Evolutionary conservation across 768 basidiomycete genomes (phyloP).

Genomic region (Rhodosporidiobolus sp.): DNA sequence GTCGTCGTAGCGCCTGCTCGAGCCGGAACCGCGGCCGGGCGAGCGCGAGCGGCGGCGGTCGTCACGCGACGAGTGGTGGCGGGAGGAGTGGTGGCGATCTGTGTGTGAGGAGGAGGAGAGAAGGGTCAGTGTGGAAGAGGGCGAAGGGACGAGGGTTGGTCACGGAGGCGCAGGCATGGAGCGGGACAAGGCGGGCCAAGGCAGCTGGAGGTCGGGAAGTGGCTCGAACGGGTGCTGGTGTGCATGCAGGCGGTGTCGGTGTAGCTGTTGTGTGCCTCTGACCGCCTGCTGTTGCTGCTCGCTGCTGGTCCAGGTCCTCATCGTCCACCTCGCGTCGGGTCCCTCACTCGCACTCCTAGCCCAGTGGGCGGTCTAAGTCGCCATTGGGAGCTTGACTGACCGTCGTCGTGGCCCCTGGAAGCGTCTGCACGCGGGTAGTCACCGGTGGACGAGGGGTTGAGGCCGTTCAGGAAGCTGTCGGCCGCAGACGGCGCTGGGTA

Average conservation of each 20-base stretch:
- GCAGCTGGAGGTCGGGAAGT: too few species aligned
- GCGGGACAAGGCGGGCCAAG: too few species aligned
- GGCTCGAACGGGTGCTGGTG: too few species aligned
- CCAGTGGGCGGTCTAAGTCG: too few species aligned
- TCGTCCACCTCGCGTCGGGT: not conserved
- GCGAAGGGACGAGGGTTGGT: not conserved
- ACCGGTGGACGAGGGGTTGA: not conserved
- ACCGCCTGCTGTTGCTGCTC: too few species aligned
- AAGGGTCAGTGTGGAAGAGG: not conserved
- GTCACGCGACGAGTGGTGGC: conserved; percentile 2
- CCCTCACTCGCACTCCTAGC: too few species aligned
- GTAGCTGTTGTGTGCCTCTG: too few species aligned
- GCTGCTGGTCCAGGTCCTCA: not conserved
- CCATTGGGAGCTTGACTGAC: too few species aligned
- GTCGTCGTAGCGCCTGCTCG: not conserved
- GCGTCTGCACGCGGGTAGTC: not conserved
- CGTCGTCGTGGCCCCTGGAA: not conserved
- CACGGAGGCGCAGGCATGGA: not conserved
- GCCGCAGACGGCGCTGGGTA: not conserved
- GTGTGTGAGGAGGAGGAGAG: not conserved
- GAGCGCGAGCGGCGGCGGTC: conserved; percentile 13
- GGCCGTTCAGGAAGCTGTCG: conserved; percentile 3
- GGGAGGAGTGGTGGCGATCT: conserved; percentile 13
- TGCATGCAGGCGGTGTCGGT: too few species aligned
- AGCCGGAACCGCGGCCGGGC: not conserved